Percentiles rank a stretch among this genome's conserved stretches.
phyloP scores from a whole-genome alignment of 1,284 basidiomycete genomes.

The Fomitopsis betulina region DNA sequence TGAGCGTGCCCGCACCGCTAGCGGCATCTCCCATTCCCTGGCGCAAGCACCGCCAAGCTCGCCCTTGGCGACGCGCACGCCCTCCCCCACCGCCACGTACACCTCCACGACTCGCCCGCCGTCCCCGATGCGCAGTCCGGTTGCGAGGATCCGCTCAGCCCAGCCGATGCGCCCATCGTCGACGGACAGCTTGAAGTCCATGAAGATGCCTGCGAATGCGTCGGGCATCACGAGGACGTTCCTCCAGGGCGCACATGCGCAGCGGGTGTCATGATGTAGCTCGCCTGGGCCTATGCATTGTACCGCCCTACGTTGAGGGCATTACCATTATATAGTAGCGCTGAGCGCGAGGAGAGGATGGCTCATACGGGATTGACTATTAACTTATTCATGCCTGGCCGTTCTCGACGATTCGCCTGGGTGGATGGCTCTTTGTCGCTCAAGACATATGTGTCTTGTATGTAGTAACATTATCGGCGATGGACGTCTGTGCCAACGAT shows the following conservation, averaged over 20 bases:
- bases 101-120: background rate
- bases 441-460: slow-evolving; percentile 1
- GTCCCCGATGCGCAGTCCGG: background rate
- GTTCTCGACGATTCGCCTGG: background rate
- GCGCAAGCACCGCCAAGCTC: slow-evolving; percentile 3
- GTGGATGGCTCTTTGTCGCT: background rate
- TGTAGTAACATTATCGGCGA: background rate
- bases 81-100: background rate
- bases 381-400: slow-evolving; percentile 1
- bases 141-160: background rate
- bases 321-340: background rate
- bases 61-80: background rate
- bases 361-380: background rate
- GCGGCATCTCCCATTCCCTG: slow-evolving; percentile 1
- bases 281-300: background rate
- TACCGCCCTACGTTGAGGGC: background rate
- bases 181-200: background rate
- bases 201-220: background rate
- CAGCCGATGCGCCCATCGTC: slow-evolving; percentile 1
- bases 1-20: slow-evolving; percentile 14
- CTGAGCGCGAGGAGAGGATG: slow-evolving; percentile 1
- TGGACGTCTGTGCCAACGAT: background rate
- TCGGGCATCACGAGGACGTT: background rate
- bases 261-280: background rate
- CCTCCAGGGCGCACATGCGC: background rate